Conservation (phyloP, 768 basidiomycete species). For the Boletus reticuloceps region DNA sequence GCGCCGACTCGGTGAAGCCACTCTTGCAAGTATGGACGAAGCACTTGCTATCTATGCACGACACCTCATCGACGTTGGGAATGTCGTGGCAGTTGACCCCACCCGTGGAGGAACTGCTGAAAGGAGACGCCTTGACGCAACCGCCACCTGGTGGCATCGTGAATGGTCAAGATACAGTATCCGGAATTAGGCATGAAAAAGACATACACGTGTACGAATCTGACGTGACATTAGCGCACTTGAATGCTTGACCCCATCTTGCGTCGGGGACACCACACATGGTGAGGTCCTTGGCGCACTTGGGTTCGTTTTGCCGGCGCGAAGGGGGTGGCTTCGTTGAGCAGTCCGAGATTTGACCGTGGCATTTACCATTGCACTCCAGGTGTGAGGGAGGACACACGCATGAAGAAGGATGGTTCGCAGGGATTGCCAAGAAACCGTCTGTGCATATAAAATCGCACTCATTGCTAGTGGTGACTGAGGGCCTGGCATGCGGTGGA, state of each 20-base stretch:
- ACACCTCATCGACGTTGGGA: constrained; percentile 26
- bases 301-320: constrained; percentile 16
- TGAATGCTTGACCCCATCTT: constrained; percentile 22
- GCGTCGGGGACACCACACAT: constrained; percentile 26
- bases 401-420: constrained; percentile 22
- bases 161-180: background rate
- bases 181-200: background rate
- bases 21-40: constrained; percentile 24
- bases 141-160: constrained; percentile 31
- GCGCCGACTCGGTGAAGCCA: constrained; percentile 14
- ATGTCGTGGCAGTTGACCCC: constrained; percentile 36
- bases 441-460: constrained; percentile 32
- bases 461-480: constrained; percentile 13
- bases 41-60: constrained; percentile 29
- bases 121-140: constrained; percentile 26
- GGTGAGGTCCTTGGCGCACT: constrained; percentile 21
- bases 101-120: constrained; percentile 5
- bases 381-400: constrained; percentile 21
- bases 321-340: constrained; percentile 10
- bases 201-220: constrained; percentile 33
- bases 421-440: constrained; percentile 24
- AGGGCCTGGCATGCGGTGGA: constrained; percentile 28
- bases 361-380: constrained; percentile 34
- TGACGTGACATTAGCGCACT: constrained; percentile 29
- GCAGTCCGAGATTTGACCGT: constrained; percentile 21